phyloP scores from a whole-genome alignment of 257 asterid species.

The Forsythia viridissima region DNA sequence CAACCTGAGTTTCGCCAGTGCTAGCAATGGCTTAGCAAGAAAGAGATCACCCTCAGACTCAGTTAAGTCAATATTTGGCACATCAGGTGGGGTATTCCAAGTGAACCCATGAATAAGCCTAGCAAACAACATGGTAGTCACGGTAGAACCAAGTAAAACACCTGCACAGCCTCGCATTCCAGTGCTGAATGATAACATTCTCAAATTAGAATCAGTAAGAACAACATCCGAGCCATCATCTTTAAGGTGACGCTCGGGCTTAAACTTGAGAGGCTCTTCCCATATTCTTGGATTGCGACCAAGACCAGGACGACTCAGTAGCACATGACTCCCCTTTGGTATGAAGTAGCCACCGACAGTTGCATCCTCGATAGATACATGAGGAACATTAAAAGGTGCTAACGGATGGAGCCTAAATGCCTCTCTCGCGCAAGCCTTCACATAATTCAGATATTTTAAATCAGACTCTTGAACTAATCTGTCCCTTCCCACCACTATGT shows the following conservation, averaged over 20 bases:
- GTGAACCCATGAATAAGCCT: slow-evolving; percentile 13
- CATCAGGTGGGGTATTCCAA: background rate
- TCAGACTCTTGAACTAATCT: slow-evolving; percentile 39
- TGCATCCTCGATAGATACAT: slow-evolving; percentile 22
- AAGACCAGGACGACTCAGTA: slow-evolving; percentile 33
- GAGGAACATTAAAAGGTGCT: slow-evolving; percentile 32
- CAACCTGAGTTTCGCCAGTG: background rate
- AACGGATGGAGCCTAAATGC: slow-evolving; percentile 33
- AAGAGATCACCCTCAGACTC: background rate
- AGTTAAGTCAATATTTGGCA: background rate
- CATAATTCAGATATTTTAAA: slow-evolving; percentile 27
- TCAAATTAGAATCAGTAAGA: slow-evolving; percentile 18
- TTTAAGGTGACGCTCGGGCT: slow-evolving; percentile 23
- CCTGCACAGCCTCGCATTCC: slow-evolving; percentile 34
- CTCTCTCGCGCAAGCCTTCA: slow-evolving; percentile 35
- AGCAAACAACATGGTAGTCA: slow-evolving; percentile 15
- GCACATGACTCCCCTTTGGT: slow-evolving; percentile 35
- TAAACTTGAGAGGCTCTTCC: slow-evolving; percentile 23
- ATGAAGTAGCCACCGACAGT: slow-evolving; percentile 32
- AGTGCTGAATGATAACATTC: slow-evolving; percentile 24
- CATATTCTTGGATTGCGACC: slow-evolving; percentile 35
- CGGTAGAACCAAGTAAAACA: background rate
- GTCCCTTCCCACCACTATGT: slow-evolving; percentile 21
- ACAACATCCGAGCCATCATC: background rate
- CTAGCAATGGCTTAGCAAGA: slow-evolving; percentile 1